Evolutionary conservation across 2,329 filamentous ascomycete species (phyloP), one percentile per base, ranked within the genome.

Genomic region (Colletotrichum tabaci): DNA sequence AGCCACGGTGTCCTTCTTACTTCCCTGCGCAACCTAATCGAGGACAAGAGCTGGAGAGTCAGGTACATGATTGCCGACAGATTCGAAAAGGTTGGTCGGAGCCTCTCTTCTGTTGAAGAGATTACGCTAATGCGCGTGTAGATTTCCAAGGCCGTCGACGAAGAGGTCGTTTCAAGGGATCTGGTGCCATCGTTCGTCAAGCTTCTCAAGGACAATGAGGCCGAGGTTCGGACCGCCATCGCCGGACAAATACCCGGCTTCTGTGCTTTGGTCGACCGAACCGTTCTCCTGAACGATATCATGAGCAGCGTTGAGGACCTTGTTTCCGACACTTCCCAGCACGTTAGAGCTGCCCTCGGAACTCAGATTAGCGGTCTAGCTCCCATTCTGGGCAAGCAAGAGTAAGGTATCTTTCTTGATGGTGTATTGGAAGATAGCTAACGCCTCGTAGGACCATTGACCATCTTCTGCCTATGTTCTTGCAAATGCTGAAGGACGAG

Each of bases 401-500:
- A 98, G 93, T 97, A 87, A 78, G 93, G 93, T 84, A 15, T n/a
- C n/a, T n/a, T 46, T 9, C 65, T 30, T 18, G 10, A 30, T 42
- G 4, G n/a, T 2, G 46, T 21, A 56, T 67, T 50, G 69, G 42
- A 23, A 62, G 13, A 16, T 9, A 3, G 18, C 62, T 74, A 26
- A 67, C 47, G 73, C 47, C 30, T 38, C 15, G 38, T 75, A 96
- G 94, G 83, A 99, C 96, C 40, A 98, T 98, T 76, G 93, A 96
- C 77, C 96, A 99, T 81, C 91, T 99, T 55, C 90, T 99, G 55
- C 96, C 96, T 65, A 99, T 99, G 96, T 98, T 99, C 84, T 88
- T 99, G 65, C 94, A 97, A 82, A 99, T 99, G 96, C 91, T 99
- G 78, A 99, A 98, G 88, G 96, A 99, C 79, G 96, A 99, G 80